Base-by-base conservation (phyloP, 2,329 filamentous ascomycete species). In the Xylaria sp. region DNA sequence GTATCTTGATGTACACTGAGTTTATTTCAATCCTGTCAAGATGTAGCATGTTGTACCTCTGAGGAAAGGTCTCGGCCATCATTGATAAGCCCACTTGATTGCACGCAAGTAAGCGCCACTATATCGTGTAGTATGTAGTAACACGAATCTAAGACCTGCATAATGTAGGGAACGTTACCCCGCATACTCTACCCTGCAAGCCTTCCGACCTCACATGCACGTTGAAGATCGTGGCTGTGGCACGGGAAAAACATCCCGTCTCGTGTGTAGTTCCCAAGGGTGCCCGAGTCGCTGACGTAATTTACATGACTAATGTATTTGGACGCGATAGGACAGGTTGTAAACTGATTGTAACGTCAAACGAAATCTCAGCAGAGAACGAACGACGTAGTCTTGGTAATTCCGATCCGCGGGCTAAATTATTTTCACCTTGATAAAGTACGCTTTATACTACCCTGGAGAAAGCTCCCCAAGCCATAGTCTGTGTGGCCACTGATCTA, bases 21-120 rank as follows among this genome's bases (percentile, higher is more conserved):
- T 5, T 52, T 28, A 23, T 15, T 13, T 28, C 10, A 28, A 13
- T 52, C 49, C 31, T 18, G 49, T 15, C 23, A 15, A 18, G 28
- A 52, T 52, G 49, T 52, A 52, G 49, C 20, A 52, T 28, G 13
- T 52, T 52, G 49, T 52, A 52, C 49, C 49, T 12, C 20, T 52
- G 20, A 23, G 23, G 25, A 1, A 23, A n/a, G 18, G 25, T 28
- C 49, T 28, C 49, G 25, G 18, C 20, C 20, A 3, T 52, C 25
- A 12, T 15, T 25, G 49, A 52, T 52, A 52, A 52, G 49, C 49
- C 20, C 49, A 5, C 49, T 52, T 9, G 10, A 52, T 12, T 52
- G 49, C 8, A 36, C 33, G 49, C 49, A 52, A 52, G 25, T 52
- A 7, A 28, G 49, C 49, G 49, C 49, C 49, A 15, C 49, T 15